These are phyloP conservation scores for Amauroascus niger DNA, from an alignment of 2,329 filamentous ascomycete genomes.

Conservation along the genomic window DNA sequence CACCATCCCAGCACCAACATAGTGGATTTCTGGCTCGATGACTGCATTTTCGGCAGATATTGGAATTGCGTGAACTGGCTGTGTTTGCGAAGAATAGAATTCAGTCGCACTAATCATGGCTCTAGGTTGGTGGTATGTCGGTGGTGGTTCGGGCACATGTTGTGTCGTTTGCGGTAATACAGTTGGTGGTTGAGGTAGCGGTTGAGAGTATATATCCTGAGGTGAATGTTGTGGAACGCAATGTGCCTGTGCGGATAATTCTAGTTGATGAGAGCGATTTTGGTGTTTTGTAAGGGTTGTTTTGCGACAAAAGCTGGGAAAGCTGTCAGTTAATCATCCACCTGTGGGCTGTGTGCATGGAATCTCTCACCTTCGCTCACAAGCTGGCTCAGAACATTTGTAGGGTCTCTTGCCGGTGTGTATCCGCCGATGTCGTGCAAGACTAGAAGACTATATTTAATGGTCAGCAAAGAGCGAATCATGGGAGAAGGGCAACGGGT, in stretches of 20 bases:
- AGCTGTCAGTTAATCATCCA: neutral
- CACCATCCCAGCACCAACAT: constrained; percentile 12
- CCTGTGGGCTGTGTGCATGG: neutral
- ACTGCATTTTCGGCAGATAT: constrained; percentile 6
- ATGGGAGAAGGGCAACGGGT: neutral
- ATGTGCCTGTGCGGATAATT: constrained; percentile 8
- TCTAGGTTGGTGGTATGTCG: constrained; percentile 5
- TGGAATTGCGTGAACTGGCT: constrained; percentile 14
- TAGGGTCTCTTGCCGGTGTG: constrained; percentile 20
- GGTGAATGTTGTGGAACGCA: constrained; percentile 7
- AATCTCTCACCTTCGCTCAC: constrained; percentile 18
- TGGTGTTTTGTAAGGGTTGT: constrained; percentile 21
- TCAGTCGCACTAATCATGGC: constrained; percentile 8
- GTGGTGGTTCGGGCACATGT: neutral
- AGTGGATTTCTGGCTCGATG: constrained; percentile 15
- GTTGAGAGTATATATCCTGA: constrained; percentile 14
- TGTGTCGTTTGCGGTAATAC: constrained; percentile 7
- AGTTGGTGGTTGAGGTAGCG: constrained; percentile 8
- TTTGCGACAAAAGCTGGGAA: constrained; percentile 19
- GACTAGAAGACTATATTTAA: constrained; percentile 19
- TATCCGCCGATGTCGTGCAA: constrained; percentile 20
- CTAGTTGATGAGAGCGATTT: constrained; percentile 18
- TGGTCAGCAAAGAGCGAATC: constrained; percentile 9
- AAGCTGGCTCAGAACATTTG: constrained; percentile 18
- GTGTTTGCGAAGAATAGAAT: constrained; percentile 14